Evolutionary conservation across 2,329 filamentous ascomycete genomes (phyloP).

Genomic region (Hypoxylon sp.): DNA sequence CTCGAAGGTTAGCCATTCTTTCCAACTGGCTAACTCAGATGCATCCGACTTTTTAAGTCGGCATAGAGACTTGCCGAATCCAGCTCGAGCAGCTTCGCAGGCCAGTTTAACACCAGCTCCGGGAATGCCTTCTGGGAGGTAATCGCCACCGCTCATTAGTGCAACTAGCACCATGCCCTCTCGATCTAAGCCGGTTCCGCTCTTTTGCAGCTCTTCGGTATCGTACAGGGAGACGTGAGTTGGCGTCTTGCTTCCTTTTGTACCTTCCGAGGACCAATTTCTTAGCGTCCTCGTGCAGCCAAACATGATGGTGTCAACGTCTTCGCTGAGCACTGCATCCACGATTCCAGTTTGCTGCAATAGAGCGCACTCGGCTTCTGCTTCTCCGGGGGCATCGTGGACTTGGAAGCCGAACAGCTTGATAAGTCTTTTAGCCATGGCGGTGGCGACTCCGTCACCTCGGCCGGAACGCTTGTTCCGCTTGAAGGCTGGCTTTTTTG

Average conservation of each 20-base stretch:
- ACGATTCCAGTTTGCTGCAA: constrained; percentile 86
- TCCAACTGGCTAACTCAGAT: constrained; percentile 77
- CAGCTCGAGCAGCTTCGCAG: constrained; percentile 89
- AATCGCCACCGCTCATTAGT: constrained; percentile 95
- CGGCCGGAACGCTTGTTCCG: constrained; percentile 81
- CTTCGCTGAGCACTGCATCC: constrained; percentile 94
- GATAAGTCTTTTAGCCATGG: constrained; percentile 86
- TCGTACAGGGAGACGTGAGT: constrained; percentile 92
- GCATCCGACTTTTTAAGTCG: constrained; percentile 72
- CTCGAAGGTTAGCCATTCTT: constrained; percentile 79
- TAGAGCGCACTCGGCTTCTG: constrained; percentile 94
- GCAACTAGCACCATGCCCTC: constrained; percentile 96
- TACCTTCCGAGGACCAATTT: constrained; percentile 84
- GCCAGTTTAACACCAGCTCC: constrained; percentile 91
- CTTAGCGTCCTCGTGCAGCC: constrained; percentile 84
- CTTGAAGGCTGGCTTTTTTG: constrained; percentile 88
- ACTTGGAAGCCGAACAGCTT: constrained; percentile 86
- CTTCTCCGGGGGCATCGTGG: constrained; percentile 93
- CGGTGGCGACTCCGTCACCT: constrained; percentile 76
- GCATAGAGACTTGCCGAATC: constrained; percentile 85
- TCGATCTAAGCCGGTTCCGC: constrained; percentile 76
- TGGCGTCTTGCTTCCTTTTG: constrained; percentile 74
- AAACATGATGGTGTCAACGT: constrained; percentile 98
- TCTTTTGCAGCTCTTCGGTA: constrained; percentile 66
- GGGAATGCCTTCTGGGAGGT: constrained; percentile 87